phyloP scores from a whole-genome alignment of 2,329 filamentous ascomycete genomes.

The Ophiostoma pallidulum region DNA sequence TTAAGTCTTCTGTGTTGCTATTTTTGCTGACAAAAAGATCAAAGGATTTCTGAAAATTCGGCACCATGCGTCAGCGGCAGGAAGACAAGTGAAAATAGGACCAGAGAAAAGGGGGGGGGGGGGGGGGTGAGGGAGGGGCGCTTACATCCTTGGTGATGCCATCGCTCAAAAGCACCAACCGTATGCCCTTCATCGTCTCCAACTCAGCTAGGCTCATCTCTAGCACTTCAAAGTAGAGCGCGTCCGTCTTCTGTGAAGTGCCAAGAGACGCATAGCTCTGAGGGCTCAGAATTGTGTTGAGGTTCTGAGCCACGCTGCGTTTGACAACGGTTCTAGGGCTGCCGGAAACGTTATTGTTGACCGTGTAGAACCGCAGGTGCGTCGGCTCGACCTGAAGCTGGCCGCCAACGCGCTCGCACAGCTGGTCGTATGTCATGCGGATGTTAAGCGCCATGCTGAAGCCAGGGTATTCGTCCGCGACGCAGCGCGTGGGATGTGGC shows the following conservation, averaged over 20 bases:
- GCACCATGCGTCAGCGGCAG: too few relatives aligned
- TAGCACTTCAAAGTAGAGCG: slow-evolving; percentile 83
- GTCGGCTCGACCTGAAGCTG: slow-evolving; percentile 69
- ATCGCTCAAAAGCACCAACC: slow-evolving; percentile 76
- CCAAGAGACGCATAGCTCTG: slow-evolving; percentile 63
- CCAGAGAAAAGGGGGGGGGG: too few relatives aligned
- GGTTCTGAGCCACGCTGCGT: slow-evolving; percentile 57
- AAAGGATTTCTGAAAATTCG: slow-evolving; percentile 59
- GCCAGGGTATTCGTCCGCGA: slow-evolving; percentile 46
- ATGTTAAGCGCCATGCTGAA: slow-evolving; percentile 75
- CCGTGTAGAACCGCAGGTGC: slow-evolving; percentile 84
- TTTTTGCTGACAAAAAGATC: slow-evolving; percentile 85
- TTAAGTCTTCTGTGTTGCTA: slow-evolving; percentile 68
- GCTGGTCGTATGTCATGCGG: slow-evolving; percentile 82
- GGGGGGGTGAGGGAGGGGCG: too few relatives aligned
- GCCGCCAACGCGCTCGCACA: slow-evolving; percentile 74
- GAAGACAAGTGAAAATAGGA: not conserved
- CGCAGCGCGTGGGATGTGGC: slow-evolving; percentile 51
- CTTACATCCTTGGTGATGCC: slow-evolving; percentile 82
- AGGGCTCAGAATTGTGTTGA: slow-evolving; percentile 69
- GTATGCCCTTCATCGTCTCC: slow-evolving; percentile 83
- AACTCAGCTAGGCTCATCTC: slow-evolving; percentile 91
- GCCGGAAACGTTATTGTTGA: slow-evolving; percentile 59
- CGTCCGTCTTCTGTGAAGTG: slow-evolving; percentile 61
- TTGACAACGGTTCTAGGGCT: slow-evolving; percentile 73